phyloP scores from a whole-genome alignment of 1,284 basidiomycete species.

The Meira nashicola region DNA sequence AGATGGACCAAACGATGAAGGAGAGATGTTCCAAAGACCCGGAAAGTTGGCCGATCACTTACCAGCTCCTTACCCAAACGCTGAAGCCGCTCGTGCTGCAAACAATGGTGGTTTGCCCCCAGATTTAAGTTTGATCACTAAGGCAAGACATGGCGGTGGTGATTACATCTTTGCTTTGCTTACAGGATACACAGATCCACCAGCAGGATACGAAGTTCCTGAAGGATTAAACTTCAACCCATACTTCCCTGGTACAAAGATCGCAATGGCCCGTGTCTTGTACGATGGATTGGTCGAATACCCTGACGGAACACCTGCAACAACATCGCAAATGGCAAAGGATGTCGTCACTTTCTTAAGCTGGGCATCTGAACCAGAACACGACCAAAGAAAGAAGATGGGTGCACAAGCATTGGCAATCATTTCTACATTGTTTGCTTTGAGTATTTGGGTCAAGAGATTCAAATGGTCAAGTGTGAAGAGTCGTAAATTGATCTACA shows the following conservation, averaged over 20 bases:
- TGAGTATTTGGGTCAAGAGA: constrained; percentile 83
- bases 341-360: constrained; percentile 89
- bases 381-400: constrained; percentile 94
- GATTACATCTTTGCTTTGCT: constrained; percentile 96
- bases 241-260: constrained; percentile 57
- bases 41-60: constrained; percentile 97
- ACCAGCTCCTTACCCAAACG: constrained; percentile 92
- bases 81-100: constrained; percentile 89
- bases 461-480: constrained; percentile 92
- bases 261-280: constrained; percentile 94
- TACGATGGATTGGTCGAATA: constrained; percentile 66
- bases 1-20: constrained; percentile 90
- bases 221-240: constrained; percentile 57
- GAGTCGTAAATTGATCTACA: not conserved
- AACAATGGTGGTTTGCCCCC: constrained; percentile 95
- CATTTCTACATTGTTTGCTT: constrained; percentile 57
- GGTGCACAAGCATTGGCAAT: constrained; percentile 61
- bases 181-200: constrained; percentile 94
- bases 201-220: constrained; percentile 90
- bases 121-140: constrained; percentile 93
- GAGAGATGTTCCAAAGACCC: constrained; percentile 97
- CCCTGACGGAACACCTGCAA: constrained; percentile 76
- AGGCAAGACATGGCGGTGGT: constrained; percentile 93
- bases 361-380: constrained; percentile 83
- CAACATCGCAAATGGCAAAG: constrained; percentile 99